A percentile compares a stretch with the other conserved stretches of the same genome.
These are phyloP conservation scores for Phoenix dactylifera DNA, from an alignment of 176 grass and related monocot species.

Conservation along the genomic window DNA sequence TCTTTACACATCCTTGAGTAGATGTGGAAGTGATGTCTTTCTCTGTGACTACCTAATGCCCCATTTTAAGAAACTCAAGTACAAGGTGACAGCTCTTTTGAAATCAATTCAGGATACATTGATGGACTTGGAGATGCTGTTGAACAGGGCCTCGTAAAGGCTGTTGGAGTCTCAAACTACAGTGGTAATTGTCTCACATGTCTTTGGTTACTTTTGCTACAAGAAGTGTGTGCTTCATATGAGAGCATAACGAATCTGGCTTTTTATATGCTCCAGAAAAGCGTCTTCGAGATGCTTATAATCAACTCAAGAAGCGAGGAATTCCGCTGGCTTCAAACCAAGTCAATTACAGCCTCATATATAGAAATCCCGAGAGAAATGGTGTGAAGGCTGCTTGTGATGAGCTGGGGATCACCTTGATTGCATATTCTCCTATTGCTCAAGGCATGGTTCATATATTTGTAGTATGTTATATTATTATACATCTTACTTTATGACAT, in stretches of 20 bases:
- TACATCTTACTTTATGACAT: no score
- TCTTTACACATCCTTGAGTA: not conserved
- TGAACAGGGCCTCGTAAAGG: slow-evolving; percentile 40
- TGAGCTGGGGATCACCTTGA: not conserved
- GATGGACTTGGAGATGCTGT: not conserved
- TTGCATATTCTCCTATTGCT: slow-evolving; percentile 8
- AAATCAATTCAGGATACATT: slow-evolving; percentile 43
- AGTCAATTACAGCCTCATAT: slow-evolving; percentile 72
- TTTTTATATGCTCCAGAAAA: slow-evolving; percentile 30
- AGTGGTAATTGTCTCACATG: slow-evolving; percentile 34
- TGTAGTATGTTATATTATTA: no score
- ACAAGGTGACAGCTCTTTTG: slow-evolving; percentile 5
- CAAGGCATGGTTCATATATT: not conserved
- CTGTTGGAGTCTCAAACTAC: slow-evolving; percentile 93
- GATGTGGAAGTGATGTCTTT: not conserved
- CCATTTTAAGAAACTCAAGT: no score
- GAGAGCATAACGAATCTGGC: not conserved
- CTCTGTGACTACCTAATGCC: no score
- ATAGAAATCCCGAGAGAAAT: slow-evolving; percentile 52
- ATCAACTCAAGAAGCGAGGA: slow-evolving; percentile 61
- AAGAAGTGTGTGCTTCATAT: no score
- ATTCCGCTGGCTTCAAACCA: slow-evolving; percentile 67
- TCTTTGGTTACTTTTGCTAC: no score
- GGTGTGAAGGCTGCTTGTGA: slow-evolving; percentile 45
- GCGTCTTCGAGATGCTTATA: slow-evolving; percentile 49